These are phyloP conservation scores for Phytophthora capsici DNA, from an alignment of 352 stramenopile species.

Conservation along the genomic window DNA sequence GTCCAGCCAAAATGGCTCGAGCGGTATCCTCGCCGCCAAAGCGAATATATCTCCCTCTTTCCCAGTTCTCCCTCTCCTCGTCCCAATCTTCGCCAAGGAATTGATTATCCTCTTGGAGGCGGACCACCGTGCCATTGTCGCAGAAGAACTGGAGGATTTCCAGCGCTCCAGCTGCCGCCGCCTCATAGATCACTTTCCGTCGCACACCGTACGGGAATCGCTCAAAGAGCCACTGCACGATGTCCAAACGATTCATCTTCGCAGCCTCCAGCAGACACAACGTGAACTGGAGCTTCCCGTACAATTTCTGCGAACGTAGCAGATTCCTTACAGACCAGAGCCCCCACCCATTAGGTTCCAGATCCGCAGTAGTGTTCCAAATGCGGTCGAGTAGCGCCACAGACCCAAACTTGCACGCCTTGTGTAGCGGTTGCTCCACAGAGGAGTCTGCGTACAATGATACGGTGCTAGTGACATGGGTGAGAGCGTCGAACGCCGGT, in stretches of 20 bases:
- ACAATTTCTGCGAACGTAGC: slow-evolving; percentile 2
- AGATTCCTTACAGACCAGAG: slow-evolving; percentile 16
- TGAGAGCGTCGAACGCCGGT: neutral
- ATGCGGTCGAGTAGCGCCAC: slow-evolving; percentile 16
- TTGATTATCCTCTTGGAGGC: no score
- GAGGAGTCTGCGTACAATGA: slow-evolving; percentile 12
- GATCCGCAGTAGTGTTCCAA: slow-evolving; percentile 10
- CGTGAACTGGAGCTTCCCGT: slow-evolving; percentile 9
- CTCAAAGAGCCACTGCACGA: slow-evolving; percentile 15
- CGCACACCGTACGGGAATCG: slow-evolving; percentile 12
- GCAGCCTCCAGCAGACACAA: slow-evolving; percentile 8
- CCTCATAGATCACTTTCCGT: slow-evolving; percentile 11
- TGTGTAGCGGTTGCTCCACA: slow-evolving; percentile 9
- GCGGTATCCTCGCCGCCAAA: no score
- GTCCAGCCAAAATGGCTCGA: no score
- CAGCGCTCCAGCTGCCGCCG: neutral
- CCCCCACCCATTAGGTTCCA: neutral
- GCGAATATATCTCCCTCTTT: no score
- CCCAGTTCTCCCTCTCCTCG: no score
- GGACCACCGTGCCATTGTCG: no score
- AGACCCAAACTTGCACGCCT: slow-evolving; percentile 2
- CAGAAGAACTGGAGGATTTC: no score
- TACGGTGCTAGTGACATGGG: slow-evolving; percentile 4
- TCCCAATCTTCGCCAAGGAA: no score
- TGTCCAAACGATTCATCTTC: slow-evolving; percentile 1